Conservation (phyloP, 768 basidiomycete species). For the Termitomyces sp. region DNA sequence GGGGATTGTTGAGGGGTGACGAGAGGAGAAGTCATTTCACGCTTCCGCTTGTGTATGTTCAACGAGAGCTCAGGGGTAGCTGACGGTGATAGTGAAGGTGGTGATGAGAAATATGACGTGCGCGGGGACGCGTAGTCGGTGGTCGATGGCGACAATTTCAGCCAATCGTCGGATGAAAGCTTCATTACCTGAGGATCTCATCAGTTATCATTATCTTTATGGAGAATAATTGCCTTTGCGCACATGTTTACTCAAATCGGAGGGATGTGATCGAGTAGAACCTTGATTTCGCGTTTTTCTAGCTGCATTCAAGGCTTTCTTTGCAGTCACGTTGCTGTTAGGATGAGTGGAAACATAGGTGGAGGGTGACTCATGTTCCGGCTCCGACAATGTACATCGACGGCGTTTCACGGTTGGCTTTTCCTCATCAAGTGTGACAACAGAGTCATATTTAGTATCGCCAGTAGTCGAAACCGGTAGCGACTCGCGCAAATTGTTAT, state of each 20-base stretch:
- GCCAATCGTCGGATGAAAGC: background rate
- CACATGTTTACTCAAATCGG: background rate
- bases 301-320: background rate
- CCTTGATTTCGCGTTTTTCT: background rate
- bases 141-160: background rate
- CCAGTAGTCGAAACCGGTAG: background rate
- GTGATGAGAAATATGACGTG: background rate
- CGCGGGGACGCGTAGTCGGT: background rate
- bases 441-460: too few species aligned
- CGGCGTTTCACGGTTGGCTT: background rate
- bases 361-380: background rate
- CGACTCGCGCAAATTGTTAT: background rate
- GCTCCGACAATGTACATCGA: background rate
- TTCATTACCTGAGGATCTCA: background rate
- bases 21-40: background rate
- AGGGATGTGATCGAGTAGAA: background rate
- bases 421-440: background rate
- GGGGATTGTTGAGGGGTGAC: background rate
- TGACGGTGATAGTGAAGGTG: background rate
- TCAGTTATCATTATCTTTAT: background rate
- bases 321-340: background rate
- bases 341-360: background rate
- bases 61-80: background rate
- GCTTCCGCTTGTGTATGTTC: slow-evolving; percentile 1
- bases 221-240: background rate